Evolutionary conservation across 148 eudicot species (phyloP), one percentile per base, ranked within the genome.

Genomic region (Heliosperma pusillum): DNA sequence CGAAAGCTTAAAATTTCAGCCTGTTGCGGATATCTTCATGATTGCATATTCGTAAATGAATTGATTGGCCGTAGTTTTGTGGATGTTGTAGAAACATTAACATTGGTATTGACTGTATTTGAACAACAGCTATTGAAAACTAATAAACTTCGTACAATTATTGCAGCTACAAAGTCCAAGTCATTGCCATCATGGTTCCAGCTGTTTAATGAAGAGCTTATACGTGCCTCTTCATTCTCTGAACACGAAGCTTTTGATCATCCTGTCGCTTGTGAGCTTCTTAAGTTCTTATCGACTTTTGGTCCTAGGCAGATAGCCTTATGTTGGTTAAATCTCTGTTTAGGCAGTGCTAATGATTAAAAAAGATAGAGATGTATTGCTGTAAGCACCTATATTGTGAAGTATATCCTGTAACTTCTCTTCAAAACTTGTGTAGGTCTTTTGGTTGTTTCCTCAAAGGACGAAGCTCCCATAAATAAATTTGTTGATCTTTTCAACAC

Each of bases 221-320:
- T 87, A 62, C 86, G 64, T 52, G 83, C 85, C 52, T 89, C 89
- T 44, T 90, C 99, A 15, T 95, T 95, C 81, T 90, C 99, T 58
- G 97, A 92, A 70, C 97, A 95, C 66, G 99, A 95, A 90, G 89
- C 99, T 65, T 89, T 95, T 85, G 99, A 95, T 84, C 96, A 92
- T 84, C 97, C 97, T 70, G 99, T 95, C 74, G 92, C 97, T 29
- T 95, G 99, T 95, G 86, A 86, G 92, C 44, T 66, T 69, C 47
- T 81, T 19, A 86, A 91, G 36, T 66, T 69, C 47, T 81, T 19
- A 26, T 66, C 36, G n/a, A 69, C 57, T 55, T 70, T 44, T 58
- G 36, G 53, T 61, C n/a, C 44, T 70, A 19, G 55, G 22, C 64
- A 58, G 66, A 56, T 40, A 10, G 66, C 27, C 72, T 24, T 17